Evolutionary conservation across 148 eudicot genomes (phyloP).

Genomic region (Selenicereus undatus): DNA sequence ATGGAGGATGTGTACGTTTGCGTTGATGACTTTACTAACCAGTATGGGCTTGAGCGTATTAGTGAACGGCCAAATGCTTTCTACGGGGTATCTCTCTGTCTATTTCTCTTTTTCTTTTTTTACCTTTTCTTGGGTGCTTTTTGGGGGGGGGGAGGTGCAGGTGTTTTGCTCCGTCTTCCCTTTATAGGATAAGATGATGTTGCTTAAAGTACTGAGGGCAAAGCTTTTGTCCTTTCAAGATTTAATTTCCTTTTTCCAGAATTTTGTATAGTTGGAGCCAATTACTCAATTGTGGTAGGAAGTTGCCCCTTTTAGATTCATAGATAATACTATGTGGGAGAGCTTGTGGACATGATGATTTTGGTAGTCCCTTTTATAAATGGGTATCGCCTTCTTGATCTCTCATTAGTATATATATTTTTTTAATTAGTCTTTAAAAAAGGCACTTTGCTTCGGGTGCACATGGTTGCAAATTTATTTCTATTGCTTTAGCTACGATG

Average conservation of each 20-base stretch:
- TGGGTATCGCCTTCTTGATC: too few species aligned
- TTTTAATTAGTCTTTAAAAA: neutral
- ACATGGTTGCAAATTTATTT: neutral
- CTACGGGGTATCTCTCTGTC: constrained; percentile 59
- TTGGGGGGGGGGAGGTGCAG: neutral
- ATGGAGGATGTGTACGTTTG: constrained; percentile 95
- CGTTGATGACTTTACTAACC: constrained; percentile 53
- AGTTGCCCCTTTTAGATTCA: too few species aligned
- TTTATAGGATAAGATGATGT: neutral
- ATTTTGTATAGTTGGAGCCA: too few species aligned
- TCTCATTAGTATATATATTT: too few species aligned
- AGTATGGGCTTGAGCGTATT: constrained; percentile 45
- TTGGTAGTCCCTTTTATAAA: too few species aligned
- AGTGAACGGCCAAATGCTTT: constrained; percentile 62
- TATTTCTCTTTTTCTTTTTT: neutral
- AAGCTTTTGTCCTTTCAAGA: too few species aligned
- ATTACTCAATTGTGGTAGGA: too few species aligned
- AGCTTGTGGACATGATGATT: too few species aligned
- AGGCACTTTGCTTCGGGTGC: neutral
- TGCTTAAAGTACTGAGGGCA: too few species aligned
- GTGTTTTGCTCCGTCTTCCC: neutral
- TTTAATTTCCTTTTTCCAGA: too few species aligned
- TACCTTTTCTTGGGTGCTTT: neutral
- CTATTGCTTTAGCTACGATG: too few species aligned
- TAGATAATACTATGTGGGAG: too few species aligned